Base-by-base conservation (phyloP, 2,329 filamentous ascomycete genomes). In the Dendryphion nanum region DNA sequence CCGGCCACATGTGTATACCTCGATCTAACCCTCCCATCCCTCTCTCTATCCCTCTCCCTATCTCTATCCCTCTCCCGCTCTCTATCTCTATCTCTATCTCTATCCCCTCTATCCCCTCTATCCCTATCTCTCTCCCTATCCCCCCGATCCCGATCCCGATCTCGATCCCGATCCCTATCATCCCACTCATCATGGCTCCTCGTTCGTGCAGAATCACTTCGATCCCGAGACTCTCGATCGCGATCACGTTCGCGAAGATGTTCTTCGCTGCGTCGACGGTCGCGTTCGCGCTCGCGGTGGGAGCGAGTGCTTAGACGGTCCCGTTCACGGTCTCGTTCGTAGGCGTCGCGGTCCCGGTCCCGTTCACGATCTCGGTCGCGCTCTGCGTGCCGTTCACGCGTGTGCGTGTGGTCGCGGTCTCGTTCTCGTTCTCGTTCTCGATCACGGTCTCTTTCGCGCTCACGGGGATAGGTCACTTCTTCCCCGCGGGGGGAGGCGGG, bases 1-100 rank as follows among this genome's bases (percentile, higher is more conserved):
- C 59, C 55, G 17, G 47, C 36, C 35, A 64, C 59, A 56, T 64
- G 63, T n/a, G 23, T 10, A n/a, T 45, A 33, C 24, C 44, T 30
- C 19, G 13, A 8, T 28, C 40, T 18, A 7, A 35, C 38, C 18
- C 38, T 30, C 13, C 31, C 39, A n/a, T 44, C 43, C 28, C 34
- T 19, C n/a, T 30, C 33, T 33, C 55, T 31, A 7, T 53, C 45
- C 17, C 29, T 2, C 12, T 30, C 29, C 29, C 29, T 2, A 10
- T 30, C 29, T 15, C 29, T 30, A 10, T 30, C 29, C 29, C 29
- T 30, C 12, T 30, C 29, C 29, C 29, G 12, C 23, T 26, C 23
- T 8, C 29, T 10, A 30, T 30, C 29, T 17, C 29, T 30, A 4
- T 30, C 29, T 17, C 29, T 30, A 16, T 30, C 29, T 17, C 39